A percentile compares a stretch with the other conserved stretches of the same genome.
These are phyloP conservation scores for Malassezia pachydermatis DNA, from an alignment of 1,284 basidiomycete species.

Conservation along the genomic window DNA sequence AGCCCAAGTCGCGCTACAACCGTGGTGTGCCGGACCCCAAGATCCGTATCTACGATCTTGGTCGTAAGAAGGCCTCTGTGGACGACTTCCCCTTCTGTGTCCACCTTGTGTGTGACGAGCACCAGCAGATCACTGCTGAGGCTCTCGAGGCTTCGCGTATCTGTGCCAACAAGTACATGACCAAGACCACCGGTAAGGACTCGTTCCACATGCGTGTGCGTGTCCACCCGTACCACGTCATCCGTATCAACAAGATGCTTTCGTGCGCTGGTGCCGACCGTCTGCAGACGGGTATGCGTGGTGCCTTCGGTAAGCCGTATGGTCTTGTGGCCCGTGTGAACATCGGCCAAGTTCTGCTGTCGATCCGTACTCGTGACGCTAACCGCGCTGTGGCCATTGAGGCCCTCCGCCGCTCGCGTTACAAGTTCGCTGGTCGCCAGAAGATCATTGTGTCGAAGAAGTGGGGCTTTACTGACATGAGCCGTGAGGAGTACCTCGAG, in stretches of 20 bases:
- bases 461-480: constrained; percentile 85
- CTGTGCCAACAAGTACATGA: constrained; percentile 98
- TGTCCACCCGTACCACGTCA: constrained; percentile 95
- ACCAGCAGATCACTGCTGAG: constrained; percentile 91
- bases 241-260: constrained; percentile 99
- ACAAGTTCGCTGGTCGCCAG: constrained; percentile 98
- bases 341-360: constrained; percentile 95
- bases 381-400: constrained; percentile 86
- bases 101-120: constrained; percentile 95
- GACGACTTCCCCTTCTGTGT: constrained; percentile 80
- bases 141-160: constrained; percentile 97
- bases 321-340: constrained; percentile 87
- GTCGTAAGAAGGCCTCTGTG: constrained; percentile 76
- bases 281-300: constrained; percentile 93
- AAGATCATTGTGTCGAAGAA: constrained; percentile 76
- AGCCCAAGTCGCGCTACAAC: constrained; percentile 63
- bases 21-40: constrained; percentile 58
- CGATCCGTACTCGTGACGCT: constrained; percentile 80
- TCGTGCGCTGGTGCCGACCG: constrained; percentile 97
- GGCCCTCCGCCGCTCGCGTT: constrained; percentile 73
- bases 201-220: constrained; percentile 97
- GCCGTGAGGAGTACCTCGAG: constrained; percentile 76
- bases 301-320: constrained; percentile 98
- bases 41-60: constrained; percentile 60
- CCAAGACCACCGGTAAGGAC: constrained; percentile 95